phyloP scores from a whole-genome alignment of 352 stramenopile genomes.

The Phytophthora pistaciae region DNA sequence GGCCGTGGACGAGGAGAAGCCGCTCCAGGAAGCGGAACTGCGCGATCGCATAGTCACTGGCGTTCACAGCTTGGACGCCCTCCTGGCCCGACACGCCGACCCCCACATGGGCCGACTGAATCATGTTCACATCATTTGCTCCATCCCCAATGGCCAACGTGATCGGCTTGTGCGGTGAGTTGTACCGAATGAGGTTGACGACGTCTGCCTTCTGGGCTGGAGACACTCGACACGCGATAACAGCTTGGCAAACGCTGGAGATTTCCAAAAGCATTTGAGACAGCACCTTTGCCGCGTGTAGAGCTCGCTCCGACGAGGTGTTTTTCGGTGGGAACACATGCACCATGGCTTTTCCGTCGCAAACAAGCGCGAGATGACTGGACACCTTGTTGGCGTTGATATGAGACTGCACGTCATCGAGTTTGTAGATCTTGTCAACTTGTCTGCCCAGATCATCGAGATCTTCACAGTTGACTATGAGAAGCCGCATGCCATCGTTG shows the following conservation, averaged over 20 bases:
- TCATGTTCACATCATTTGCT: conserved; percentile 97
- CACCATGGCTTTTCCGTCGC: conserved; percentile 77
- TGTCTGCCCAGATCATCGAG: conserved; percentile 54
- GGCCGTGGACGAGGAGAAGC: conserved; percentile 97
- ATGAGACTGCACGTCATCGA: conserved; percentile 56
- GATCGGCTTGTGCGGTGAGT: conserved; percentile 61
- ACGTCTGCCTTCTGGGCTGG: conserved; percentile 87
- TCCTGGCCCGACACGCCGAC: conserved; percentile 95
- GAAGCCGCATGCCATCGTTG: conserved; percentile 65
- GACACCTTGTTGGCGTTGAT: conserved; percentile 54
- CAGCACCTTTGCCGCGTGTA: conserved; percentile 52
- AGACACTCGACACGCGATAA: conserved; percentile 87
- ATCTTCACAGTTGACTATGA: conserved; percentile 65
- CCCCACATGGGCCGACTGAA: conserved; percentile 94
- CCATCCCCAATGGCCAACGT: conserved; percentile 95
- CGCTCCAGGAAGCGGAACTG: conserved; percentile 95
- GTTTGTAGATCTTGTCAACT: conserved; percentile 58
- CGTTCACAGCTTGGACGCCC: conserved; percentile 92
- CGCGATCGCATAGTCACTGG: conserved; percentile 93
- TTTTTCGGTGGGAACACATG: conserved; percentile 75
- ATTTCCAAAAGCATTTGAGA: conserved; percentile 65
- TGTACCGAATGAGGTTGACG: conserved; percentile 74
- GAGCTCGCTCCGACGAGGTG: conserved; percentile 38
- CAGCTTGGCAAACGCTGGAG: conserved; percentile 64
- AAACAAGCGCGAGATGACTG: conserved; percentile 64